Conservation (phyloP, 1,284 basidiomycete genomes). For the Flammula alnicola region DNA sequence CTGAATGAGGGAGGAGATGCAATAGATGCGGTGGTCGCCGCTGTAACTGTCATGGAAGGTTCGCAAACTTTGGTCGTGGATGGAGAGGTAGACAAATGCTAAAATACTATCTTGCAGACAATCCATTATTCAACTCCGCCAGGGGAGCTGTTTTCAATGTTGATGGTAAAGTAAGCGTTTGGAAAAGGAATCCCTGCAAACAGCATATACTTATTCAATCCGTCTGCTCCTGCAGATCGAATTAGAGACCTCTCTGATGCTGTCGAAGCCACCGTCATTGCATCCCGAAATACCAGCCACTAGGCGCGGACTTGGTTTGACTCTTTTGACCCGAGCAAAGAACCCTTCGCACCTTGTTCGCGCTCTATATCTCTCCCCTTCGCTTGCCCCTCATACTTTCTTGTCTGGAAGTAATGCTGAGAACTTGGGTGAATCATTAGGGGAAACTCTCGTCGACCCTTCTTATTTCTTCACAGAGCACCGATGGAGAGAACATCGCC, state of each 20-base stretch:
- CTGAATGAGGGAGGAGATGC: slow-evolving; percentile 73
- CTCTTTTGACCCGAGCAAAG: slow-evolving; percentile 67
- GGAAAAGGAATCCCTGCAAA: not conserved
- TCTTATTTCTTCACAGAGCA: slow-evolving; percentile 77
- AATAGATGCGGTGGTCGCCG: slow-evolving; percentile 81
- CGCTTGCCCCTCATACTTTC: slow-evolving; percentile 66
- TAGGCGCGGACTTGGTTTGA: slow-evolving; percentile 65
- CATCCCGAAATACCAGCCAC: slow-evolving; percentile 61
- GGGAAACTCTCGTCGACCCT: slow-evolving; percentile 64
- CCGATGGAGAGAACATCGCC: slow-evolving; percentile 77
- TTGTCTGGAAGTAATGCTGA: slow-evolving; percentile 72
- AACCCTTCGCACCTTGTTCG: slow-evolving; percentile 79
- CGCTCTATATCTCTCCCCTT: slow-evolving; percentile 69
- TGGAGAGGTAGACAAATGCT: not conserved
- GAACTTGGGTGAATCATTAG: slow-evolving; percentile 55
- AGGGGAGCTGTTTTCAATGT: slow-evolving; percentile 84
- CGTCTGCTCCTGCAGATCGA: slow-evolving; percentile 58
- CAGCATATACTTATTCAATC: not conserved
- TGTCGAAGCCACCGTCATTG: slow-evolving; percentile 71
- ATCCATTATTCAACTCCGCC: slow-evolving; percentile 77
- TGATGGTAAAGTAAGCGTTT: slow-evolving; percentile 63
- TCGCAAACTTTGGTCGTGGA: slow-evolving; percentile 11
- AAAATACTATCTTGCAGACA: slow-evolving; percentile 50
- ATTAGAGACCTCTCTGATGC: slow-evolving; percentile 79
- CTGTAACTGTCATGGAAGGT: slow-evolving; percentile 78